phyloP scores from a whole-genome alignment of 129 eudicot genomes.

The Lactuca sativa region DNA sequence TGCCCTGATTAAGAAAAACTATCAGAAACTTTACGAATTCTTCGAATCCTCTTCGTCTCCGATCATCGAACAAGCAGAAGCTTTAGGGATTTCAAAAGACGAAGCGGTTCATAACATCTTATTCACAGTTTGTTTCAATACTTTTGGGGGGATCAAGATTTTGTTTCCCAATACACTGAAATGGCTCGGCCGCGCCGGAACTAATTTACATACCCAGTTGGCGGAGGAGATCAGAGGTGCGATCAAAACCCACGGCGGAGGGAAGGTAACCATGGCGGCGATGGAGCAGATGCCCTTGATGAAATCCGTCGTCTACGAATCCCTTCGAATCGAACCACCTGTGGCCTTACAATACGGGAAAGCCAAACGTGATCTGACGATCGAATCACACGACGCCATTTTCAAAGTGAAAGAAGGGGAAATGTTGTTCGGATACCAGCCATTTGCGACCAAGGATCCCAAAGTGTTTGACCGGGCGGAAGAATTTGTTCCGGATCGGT shows the following conservation, averaged over 20 bases:
- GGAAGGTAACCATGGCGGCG: conserved; percentile 71
- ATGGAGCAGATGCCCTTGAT: conserved; percentile 86
- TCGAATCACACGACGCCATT: conserved; percentile 82
- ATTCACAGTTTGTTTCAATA: conserved; percentile 76
- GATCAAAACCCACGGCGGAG: conserved; percentile 45
- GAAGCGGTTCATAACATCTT: conserved; percentile 80
- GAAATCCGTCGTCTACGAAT: conserved; percentile 84
- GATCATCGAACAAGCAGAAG: conserved; percentile 51
- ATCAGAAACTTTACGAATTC: conserved; percentile 55
- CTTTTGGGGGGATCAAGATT: conserved; percentile 81
- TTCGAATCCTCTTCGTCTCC: conserved; percentile 48
- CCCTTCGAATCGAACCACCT: conserved; percentile 81
- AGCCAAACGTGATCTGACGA: conserved; percentile 56
- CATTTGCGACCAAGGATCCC: conserved; percentile 86
- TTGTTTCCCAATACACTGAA: conserved; percentile 75
- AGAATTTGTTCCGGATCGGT: conserved; percentile 83
- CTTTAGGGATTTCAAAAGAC: conserved; percentile 50
- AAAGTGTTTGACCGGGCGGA: conserved; percentile 70
- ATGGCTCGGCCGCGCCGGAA: conserved; percentile 81
- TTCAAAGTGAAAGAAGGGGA: conserved; percentile 84
- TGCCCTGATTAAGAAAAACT: conserved; percentile 51
- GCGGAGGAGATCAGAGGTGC: conserved; percentile 74
- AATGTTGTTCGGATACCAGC: conserved; percentile 79
- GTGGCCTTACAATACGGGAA: conserved; percentile 70
- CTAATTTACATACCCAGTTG: conserved; percentile 50